Conservation (phyloP, 2,329 filamentous ascomycete species). For the Fusarium verrucosum region DNA sequence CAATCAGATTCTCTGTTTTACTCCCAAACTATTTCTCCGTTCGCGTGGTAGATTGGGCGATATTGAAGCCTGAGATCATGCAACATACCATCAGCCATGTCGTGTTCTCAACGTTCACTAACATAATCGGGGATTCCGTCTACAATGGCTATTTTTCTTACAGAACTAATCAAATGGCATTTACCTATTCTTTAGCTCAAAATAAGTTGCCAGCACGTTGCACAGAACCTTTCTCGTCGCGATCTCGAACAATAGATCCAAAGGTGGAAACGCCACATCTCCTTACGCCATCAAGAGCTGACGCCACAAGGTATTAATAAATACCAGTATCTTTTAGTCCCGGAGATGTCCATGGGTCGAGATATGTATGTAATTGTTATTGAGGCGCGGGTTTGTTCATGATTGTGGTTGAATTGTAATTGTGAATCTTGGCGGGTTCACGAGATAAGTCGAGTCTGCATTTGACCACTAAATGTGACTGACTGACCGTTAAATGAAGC, state of each 20-base stretch:
- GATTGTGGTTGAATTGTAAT: conserved; percentile 1
- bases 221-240: not conserved
- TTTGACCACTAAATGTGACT: not conserved
- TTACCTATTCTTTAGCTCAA: not conserved
- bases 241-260: not conserved
- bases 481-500: not conserved
- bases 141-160: too few species aligned
- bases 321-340: not conserved
- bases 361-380: not conserved
- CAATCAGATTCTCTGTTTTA: not conserved
- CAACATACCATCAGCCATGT: not conserved
- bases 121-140: too few species aligned
- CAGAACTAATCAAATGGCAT: not conserved
- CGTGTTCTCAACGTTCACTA: not conserved
- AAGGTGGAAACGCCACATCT: not conserved
- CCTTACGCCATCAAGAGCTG: not conserved
- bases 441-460: not conserved
- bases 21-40: not conserved
- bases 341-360: not conserved
- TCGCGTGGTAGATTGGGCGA: not conserved
- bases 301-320: not conserved
- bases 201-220: not conserved
- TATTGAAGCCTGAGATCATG: not conserved
- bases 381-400: conserved; percentile 2
- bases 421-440: not conserved